Conservation (phyloP, 768 basidiomycete species). For the Boletus sensibilis region DNA sequence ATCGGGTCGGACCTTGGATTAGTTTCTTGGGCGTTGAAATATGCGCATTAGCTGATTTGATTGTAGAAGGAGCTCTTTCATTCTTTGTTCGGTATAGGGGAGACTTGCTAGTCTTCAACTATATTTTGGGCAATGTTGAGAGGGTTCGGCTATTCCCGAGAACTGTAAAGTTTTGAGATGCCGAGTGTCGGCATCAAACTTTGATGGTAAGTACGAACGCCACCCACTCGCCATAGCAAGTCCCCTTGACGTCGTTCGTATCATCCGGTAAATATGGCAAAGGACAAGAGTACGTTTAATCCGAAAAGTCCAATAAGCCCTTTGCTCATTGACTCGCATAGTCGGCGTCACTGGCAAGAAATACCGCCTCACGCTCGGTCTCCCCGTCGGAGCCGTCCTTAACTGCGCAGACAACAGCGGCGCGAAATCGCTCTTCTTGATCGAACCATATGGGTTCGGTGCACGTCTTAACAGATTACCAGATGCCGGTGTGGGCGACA, state of each 20-base stretch:
- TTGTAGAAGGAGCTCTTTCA: no score
- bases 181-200: constrained; percentile 23
- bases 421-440: constrained; percentile 92
- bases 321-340: constrained; percentile 21
- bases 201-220: constrained; percentile 6
- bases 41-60: no score
- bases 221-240: neutral
- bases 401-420: constrained; percentile 99
- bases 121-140: no score
- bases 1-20: no score
- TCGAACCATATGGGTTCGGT: constrained; percentile 94
- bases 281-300: constrained; percentile 20
- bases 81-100: no score
- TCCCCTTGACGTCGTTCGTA: constrained; percentile 2
- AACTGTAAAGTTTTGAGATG: constrained; percentile 19
- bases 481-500: constrained; percentile 92
- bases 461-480: constrained; percentile 96
- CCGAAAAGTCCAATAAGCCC: neutral
- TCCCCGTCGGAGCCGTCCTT: constrained; percentile 90
- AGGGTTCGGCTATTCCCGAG: constrained; percentile 4
- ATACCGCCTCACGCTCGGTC: constrained; percentile 93
- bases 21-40: no score
- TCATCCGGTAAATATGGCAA: constrained; percentile 22
- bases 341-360: constrained; percentile 84
- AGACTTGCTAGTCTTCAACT: no score